Conservation (phyloP, 2,329 filamentous ascomycete species). For the Fusarium torreyae region DNA sequence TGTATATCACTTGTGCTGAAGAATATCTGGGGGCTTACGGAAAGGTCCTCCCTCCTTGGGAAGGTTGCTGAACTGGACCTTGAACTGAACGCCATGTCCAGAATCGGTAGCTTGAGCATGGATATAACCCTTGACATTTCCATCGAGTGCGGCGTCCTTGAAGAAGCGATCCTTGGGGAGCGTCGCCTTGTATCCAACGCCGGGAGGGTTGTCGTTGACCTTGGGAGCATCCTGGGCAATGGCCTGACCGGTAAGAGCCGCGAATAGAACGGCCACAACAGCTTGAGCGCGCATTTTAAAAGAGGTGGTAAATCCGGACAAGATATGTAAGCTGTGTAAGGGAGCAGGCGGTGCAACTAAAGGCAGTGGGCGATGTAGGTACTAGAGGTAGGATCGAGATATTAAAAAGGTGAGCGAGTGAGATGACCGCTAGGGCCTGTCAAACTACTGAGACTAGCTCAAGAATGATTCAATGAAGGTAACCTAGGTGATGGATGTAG, state of each 20-base stretch:
- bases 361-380: slow-evolving; percentile 1
- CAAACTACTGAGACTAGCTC: slow-evolving; percentile 32
- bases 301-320: slow-evolving; percentile 4
- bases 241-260: slow-evolving; percentile 50
- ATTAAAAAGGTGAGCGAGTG: slow-evolving; percentile 28
- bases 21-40: slow-evolving; percentile 60
- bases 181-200: slow-evolving; percentile 67
- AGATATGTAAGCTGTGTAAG: slow-evolving; percentile 23
- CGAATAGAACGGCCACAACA: slow-evolving; percentile 48
- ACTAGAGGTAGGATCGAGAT: slow-evolving; percentile 1
- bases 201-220: slow-evolving; percentile 69
- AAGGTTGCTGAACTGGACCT: slow-evolving; percentile 70
- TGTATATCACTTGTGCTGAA: slow-evolving; percentile 1
- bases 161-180: slow-evolving; percentile 70
- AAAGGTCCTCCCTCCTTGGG: slow-evolving; percentile 72
- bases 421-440: slow-evolving; percentile 33
- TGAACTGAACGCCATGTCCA: slow-evolving; percentile 70
- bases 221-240: slow-evolving; percentile 63
- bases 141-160: slow-evolving; percentile 61
- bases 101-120: slow-evolving; percentile 61
- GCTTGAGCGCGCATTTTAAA: slow-evolving; percentile 45
- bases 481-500: background rate
- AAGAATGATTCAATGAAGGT: slow-evolving; percentile 29
- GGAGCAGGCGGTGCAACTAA: slow-evolving; percentile 11
- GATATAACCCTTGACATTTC: slow-evolving; percentile 70